Conservation (phyloP, 2,329 filamentous ascomycete genomes). For the Sclerotinia minor region DNA sequence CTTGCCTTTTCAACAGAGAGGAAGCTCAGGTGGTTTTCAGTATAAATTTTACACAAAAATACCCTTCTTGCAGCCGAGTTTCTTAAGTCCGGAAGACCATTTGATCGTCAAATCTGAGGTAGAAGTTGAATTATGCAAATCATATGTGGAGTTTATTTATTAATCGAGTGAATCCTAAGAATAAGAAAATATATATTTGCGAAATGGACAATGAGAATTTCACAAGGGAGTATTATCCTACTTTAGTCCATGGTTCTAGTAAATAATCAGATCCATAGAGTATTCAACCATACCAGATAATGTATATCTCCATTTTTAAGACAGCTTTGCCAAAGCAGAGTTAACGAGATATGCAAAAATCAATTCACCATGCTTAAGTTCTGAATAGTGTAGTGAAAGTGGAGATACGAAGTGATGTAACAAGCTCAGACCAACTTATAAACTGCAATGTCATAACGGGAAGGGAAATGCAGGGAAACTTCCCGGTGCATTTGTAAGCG, state of each 20-base stretch:
- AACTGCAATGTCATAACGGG: background rate
- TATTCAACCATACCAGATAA: background rate
- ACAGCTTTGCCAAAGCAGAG: background rate
- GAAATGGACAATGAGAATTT: too few relatives aligned
- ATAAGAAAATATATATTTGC: too few relatives aligned
- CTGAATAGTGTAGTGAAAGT: constrained; percentile 8
- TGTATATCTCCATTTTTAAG: background rate
- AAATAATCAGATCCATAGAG: background rate
- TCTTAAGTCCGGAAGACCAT: too few relatives aligned
- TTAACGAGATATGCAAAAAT: background rate
- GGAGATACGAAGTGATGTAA: background rate
- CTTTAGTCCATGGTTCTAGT: too few relatives aligned
- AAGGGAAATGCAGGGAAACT: constrained; percentile 17
- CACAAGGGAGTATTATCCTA: too few relatives aligned
- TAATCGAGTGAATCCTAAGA: too few relatives aligned
- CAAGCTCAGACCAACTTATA: background rate
- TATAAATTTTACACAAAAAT: too few relatives aligned
- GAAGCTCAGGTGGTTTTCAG: too few relatives aligned
- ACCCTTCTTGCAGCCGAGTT: too few relatives aligned
- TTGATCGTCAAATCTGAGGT: too few relatives aligned
- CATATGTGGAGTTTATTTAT: too few relatives aligned
- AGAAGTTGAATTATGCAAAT: too few relatives aligned
- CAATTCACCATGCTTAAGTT: background rate
- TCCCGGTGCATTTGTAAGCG: background rate
- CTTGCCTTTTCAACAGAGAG: background rate